Evolutionary conservation across 148 eudicot genomes (phyloP), one percentile per base, ranked within the genome.

Genomic region (Rhododendron ovatum): DNA sequence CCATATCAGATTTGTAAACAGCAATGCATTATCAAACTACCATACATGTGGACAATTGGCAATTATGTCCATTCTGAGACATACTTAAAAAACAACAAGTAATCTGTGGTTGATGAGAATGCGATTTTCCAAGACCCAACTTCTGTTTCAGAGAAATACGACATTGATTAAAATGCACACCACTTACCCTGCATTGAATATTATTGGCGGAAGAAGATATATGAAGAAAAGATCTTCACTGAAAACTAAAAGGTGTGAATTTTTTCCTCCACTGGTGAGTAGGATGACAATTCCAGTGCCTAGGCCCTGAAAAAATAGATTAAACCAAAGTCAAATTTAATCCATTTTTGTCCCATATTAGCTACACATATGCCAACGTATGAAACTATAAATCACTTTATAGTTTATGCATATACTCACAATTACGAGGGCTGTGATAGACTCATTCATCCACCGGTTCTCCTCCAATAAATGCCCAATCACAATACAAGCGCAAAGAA

Each of bases 181-280:
- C 41, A 83, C 91, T 84, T 91, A 95, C 98, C 98, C 98, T 4
- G 98, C 98, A 90, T 95, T 95, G 86, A 95, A 95, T 81, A 95
- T 95, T 92, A 95, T 95, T 20, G 98, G 96, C 15, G 98, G 98
- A 81, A 95, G 93, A 87, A 95, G 93, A 89, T 95, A 95, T 59
- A 91, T 92, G 85, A 95, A 95, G 93, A 95, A 95, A 85, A 95
- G 96, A 88, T 95, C 95, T 91, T 95, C 98, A 53, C 95, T 95
- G 88, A 95, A 95, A 30, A 93, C 93, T 85, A 95, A 84, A 41
- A 95, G 85, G 87, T 86, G 96, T 15, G 98, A 95, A 86, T 89
- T 95, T 84, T 86, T 93, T 50, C 96, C 98, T 78, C 90, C 90
- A 67, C 89, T 92, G 35, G 77, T 82, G 63, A 95, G 89, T 63